These are phyloP conservation scores for Volvox africanus DNA, from an alignment of 139 green algal species.

Conservation along the genomic window DNA sequence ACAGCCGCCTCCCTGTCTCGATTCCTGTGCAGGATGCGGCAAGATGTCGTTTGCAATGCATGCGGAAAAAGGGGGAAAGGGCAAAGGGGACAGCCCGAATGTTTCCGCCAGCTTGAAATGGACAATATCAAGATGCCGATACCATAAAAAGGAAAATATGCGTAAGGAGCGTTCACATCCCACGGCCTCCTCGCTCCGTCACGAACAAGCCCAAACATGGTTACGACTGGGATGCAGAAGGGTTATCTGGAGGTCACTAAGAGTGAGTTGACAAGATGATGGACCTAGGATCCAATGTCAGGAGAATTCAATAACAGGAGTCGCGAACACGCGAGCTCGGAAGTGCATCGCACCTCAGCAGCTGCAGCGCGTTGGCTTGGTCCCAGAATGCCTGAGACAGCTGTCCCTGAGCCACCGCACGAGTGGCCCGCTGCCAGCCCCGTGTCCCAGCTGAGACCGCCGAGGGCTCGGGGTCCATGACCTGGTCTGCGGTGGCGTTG, in stretches of 20 bases:
- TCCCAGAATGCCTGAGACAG: conserved; percentile 47
- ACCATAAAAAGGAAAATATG: neutral
- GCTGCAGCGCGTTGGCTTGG: neutral
- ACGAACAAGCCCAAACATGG: neutral
- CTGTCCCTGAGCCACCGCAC: conserved; percentile 13
- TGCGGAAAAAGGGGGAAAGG: neutral
- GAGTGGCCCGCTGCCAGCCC: neutral
- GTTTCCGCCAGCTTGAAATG: neutral
- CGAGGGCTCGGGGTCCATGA: neutral
- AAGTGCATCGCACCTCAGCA: conserved; percentile 6
- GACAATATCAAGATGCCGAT: neutral
- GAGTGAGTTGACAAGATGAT: neutral
- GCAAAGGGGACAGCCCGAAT: no score
- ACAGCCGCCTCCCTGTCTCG: neutral
- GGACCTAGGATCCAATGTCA: neutral
- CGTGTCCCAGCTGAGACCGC: neutral
- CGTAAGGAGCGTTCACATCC: neutral
- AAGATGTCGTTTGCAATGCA: neutral
- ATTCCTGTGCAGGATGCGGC: neutral
- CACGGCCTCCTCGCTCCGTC: neutral
- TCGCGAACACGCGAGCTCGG: neutral
- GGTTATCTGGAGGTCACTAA: neutral
- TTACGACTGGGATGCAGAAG: neutral
- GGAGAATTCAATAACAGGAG: neutral
- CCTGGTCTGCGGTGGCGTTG: no score